Conservation (phyloP, 805 yeast genomes). For the Yueomyces sp. region DNA sequence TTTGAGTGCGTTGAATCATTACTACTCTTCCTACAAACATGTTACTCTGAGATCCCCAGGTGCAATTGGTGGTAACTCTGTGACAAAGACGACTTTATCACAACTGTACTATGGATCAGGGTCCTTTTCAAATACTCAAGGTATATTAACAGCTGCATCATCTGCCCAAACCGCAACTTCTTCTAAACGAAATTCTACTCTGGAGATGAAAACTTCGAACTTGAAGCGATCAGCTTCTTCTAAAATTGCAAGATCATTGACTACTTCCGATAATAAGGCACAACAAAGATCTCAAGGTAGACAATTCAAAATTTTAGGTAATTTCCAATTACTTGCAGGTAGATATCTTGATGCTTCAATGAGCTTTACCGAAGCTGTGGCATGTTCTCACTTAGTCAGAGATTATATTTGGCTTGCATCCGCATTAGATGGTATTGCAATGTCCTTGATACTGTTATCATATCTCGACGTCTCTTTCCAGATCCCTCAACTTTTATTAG, state of each 20-base stretch:
- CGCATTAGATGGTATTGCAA: slow-evolving; percentile 69
- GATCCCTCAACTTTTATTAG: slow-evolving; percentile 21
- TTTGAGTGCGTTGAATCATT: slow-evolving; percentile 47
- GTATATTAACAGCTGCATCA: not conserved
- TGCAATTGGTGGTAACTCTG: slow-evolving; percentile 38
- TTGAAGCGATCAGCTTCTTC: slow-evolving; percentile 22
- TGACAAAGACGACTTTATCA: slow-evolving; percentile 21
- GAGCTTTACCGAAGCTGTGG: slow-evolving; percentile 62
- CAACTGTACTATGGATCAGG: slow-evolving; percentile 2
- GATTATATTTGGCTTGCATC: slow-evolving; percentile 86
- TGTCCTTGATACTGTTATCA: slow-evolving; percentile 47
- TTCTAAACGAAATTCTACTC: slow-evolving; percentile 11
- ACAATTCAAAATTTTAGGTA: slow-evolving; percentile 61
- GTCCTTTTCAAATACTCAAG: not conserved
- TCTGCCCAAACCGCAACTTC: slow-evolving; percentile 3
- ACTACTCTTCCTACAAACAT: slow-evolving; percentile 62
- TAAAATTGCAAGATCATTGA: slow-evolving; percentile 22
- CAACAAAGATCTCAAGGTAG: slow-evolving; percentile 52
- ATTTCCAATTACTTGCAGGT: slow-evolving; percentile 71
- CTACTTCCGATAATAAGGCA: slow-evolving; percentile 23
- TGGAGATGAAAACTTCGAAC: slow-evolving; percentile 24
- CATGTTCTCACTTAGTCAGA: slow-evolving; percentile 41
- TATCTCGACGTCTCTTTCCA: slow-evolving; percentile 29
- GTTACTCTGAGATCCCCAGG: slow-evolving; percentile 79
- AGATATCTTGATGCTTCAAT: slow-evolving; percentile 55